Evolutionary conservation across 371 early-diverging fungal species (phyloP), one percentile per base, ranked within the genome.

Genomic region (Lichtheimia hyalospora): DNA sequence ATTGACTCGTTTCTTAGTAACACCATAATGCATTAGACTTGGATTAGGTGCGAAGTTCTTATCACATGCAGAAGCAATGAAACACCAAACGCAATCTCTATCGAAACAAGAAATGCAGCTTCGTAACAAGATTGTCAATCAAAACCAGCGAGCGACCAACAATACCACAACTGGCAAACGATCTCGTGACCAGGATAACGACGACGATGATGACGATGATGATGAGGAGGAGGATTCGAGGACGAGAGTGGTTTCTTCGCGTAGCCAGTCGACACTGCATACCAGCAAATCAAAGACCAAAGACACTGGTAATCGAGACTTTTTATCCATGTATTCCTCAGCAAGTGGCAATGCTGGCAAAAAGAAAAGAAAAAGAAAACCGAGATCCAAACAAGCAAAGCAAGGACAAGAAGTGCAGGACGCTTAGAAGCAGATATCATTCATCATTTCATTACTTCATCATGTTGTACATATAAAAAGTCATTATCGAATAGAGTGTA

Each of bases 1-100:
- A 66, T n/a, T 40, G 15, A 12, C 16, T 34, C 10, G 34, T 10
- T 10, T 13, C 54, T n/a, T 6, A 4, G 28, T 18, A 15, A 46
- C 1, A 42, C 44, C 55, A 3, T 51, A 21, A 41, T 18, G 0
- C 15, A 4, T n/a, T 66, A 85, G 85, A 56, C 66, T 85, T 43
- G 85, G 85, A 1, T 62, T 85, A 3, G 85, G 85, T 3, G 85
- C 85, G 28, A 85, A 83, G 51, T 85, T 65, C 51, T 63, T 85
- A 18, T 83, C 84, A 5, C 85, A 85, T 60, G 72, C 68, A 48
- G 84, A 85, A 34, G 82, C 82, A 4, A 82, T 75, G 71, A 69
- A 81, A 68, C 79, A 25, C 61, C 79, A 16, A 67, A 68, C 21
- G 44, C 50, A 54, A 5, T 59, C 70, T 0, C 51, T 65, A 7